Percentiles rank a stretch among this genome's conserved stretches.
These are phyloP conservation scores for Vicia faba DNA, from an alignment of 306 rosid genomes.

Conservation along the genomic window DNA sequence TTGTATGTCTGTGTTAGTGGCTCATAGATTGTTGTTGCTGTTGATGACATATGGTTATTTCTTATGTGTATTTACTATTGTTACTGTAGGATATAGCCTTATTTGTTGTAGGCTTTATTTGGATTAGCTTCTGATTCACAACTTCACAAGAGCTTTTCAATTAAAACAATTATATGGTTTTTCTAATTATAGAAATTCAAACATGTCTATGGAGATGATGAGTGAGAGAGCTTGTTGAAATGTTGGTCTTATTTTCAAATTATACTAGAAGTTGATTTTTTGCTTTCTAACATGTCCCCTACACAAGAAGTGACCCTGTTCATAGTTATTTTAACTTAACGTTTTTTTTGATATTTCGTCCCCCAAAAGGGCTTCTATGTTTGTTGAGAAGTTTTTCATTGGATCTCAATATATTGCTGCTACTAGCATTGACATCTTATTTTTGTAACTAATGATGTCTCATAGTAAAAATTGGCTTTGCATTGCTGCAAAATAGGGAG, in stretches of 20 bases:
- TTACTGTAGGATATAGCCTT: conserved; percentile 4
- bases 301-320: not conserved
- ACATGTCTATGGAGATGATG: not conserved
- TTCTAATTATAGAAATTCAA: not conserved
- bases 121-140: not conserved
- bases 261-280: not conserved
- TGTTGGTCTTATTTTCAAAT: not conserved
- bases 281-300: not conserved
- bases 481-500: no score
- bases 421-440: not conserved
- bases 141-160: not conserved
- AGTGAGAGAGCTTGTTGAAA: not conserved
- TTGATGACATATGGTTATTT: no score
- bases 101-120: not conserved
- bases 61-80: conserved; percentile 8
- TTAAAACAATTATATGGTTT: not conserved
- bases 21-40: not conserved
- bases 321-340: not conserved
- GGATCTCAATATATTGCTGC: not conserved
- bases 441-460: conserved; percentile 22
- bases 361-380: not conserved
- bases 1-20: not conserved
- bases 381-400: conserved; percentile 5
- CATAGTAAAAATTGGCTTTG: not conserved
- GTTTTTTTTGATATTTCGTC: not conserved